Conservation (phyloP, 1,284 basidiomycete genomes). For the Ustilago curta region DNA sequence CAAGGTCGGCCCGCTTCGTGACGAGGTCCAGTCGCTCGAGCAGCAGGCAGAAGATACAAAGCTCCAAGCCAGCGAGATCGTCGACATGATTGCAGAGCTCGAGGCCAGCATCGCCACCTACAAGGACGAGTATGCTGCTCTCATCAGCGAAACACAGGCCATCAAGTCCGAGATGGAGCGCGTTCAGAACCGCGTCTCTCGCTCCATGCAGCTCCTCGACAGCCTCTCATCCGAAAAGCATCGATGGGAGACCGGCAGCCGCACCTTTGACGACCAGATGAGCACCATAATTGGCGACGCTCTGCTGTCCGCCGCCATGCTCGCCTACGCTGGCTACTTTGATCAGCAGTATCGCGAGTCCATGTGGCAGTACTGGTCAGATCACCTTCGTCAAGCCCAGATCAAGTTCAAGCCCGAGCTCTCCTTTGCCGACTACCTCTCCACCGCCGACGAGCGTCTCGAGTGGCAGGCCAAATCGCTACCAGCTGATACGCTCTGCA, state of each 20-base stretch:
- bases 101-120: constrained; percentile 92
- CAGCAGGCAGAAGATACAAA: constrained; percentile 91
- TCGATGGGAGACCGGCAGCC: constrained; percentile 94
- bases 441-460: constrained; percentile 94
- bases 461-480: constrained; percentile 95
- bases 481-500: constrained; percentile 93
- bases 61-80: constrained; percentile 87
- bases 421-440: constrained; percentile 93
- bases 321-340: constrained; percentile 98
- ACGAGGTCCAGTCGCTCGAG: constrained; percentile 93
- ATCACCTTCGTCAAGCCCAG: constrained; percentile 86
- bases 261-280: constrained; percentile 98
- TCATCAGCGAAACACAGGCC: constrained; percentile 96
- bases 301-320: constrained; percentile 92
- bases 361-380: constrained; percentile 96
- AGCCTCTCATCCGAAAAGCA: constrained; percentile 94
- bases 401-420: constrained; percentile 93
- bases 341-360: constrained; percentile 97
- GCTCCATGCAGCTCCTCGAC: constrained; percentile 93
- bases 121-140: constrained; percentile 96
- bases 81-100: constrained; percentile 91
- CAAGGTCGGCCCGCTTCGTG: constrained; percentile 93
- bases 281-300: constrained; percentile 98
- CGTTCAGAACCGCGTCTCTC: constrained; percentile 95
- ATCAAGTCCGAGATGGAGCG: constrained; percentile 99